phyloP scores from a whole-genome alignment of 192 early-diverging fungal genomes.

The Geranomyces michiganensis region DNA sequence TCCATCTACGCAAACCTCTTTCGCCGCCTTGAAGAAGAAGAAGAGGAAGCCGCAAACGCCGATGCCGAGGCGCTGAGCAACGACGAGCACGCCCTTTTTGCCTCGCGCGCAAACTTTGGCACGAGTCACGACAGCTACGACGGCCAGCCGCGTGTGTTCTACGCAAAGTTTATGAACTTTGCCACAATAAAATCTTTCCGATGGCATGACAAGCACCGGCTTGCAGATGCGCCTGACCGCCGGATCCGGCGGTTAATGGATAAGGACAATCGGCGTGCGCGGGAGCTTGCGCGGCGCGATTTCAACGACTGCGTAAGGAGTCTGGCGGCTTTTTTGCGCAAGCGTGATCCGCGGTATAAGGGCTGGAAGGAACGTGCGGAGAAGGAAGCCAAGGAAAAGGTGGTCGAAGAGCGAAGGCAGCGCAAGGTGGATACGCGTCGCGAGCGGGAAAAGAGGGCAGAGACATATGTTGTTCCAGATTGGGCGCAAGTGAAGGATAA shows the following conservation, averaged over 20 bases:
- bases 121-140: slow-evolving; percentile 67
- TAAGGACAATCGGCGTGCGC: slow-evolving; percentile 83
- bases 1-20: slow-evolving; percentile 81
- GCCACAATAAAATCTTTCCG: slow-evolving; percentile 83
- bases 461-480: slow-evolving; percentile 35
- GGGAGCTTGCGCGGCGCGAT: slow-evolving; percentile 66
- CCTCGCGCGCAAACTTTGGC: slow-evolving; percentile 66
- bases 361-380: slow-evolving; percentile 59
- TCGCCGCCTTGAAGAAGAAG: slow-evolving; percentile 76
- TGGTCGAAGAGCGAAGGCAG: slow-evolving; percentile 60
- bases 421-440: slow-evolving; percentile 56
- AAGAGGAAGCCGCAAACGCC: slow-evolving; percentile 57
- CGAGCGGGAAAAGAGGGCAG: slow-evolving; percentile 39
- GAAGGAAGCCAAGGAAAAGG: slow-evolving; percentile 63
- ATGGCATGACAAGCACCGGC: slow-evolving; percentile 89
- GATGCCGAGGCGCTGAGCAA: slow-evolving; percentile 41
- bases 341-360: slow-evolving; percentile 90
- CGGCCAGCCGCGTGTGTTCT: slow-evolving; percentile 54
- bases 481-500: slow-evolving; percentile 44
- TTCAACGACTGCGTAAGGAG: slow-evolving; percentile 55
- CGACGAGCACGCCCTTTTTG: slow-evolving; percentile 49
- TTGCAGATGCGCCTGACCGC: slow-evolving; percentile 83
- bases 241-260: slow-evolving; percentile 82
- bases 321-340: slow-evolving; percentile 76
- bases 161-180: slow-evolving; percentile 78